Conservation (phyloP, 768 basidiomycete genomes). For the Lentinula sp. region DNA sequence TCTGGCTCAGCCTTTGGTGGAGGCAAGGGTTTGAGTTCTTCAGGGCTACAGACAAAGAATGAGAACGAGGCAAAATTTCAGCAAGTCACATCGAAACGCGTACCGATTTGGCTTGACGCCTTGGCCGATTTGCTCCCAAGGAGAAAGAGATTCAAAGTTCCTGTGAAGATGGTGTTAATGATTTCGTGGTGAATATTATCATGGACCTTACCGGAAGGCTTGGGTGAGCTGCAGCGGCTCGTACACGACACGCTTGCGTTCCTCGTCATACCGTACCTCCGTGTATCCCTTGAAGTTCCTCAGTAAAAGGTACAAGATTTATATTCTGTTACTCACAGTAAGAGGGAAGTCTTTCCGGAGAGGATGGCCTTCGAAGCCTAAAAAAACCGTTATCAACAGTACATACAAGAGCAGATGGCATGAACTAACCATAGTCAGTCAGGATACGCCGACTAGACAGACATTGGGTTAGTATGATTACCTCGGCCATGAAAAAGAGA, state of each 20-base stretch:
- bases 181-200: neutral
- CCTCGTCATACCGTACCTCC: slow-evolving; percentile 96
- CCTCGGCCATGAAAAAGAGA: slow-evolving; percentile 12
- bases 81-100: neutral
- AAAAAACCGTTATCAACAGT: slow-evolving; percentile 2
- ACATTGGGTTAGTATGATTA: slow-evolving; percentile 9
- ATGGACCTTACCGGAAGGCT: slow-evolving; percentile 76
- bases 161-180: slow-evolving; percentile 29
- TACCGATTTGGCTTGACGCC: slow-evolving; percentile 31
- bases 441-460: slow-evolving; percentile 80
- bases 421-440: slow-evolving; percentile 83
- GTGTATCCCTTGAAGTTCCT: slow-evolving; percentile 76
- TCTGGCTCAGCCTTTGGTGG: slow-evolving; percentile 66
- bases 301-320: neutral
- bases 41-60: slow-evolving; percentile 33
- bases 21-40: slow-evolving; percentile 67
- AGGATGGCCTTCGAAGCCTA: slow-evolving; percentile 96
- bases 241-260: slow-evolving; percentile 94
- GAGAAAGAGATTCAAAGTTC: slow-evolving; percentile 88
- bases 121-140: slow-evolving; percentile 93
- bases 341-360: slow-evolving; percentile 97
- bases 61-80: neutral
- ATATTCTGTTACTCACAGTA: slow-evolving; percentile 51
- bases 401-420: neutral
- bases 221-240: slow-evolving; percentile 97